Evolutionary conservation across 805 yeast genomes (phyloP).

Genomic region (Saccharomycopsis lassenensis): DNA sequence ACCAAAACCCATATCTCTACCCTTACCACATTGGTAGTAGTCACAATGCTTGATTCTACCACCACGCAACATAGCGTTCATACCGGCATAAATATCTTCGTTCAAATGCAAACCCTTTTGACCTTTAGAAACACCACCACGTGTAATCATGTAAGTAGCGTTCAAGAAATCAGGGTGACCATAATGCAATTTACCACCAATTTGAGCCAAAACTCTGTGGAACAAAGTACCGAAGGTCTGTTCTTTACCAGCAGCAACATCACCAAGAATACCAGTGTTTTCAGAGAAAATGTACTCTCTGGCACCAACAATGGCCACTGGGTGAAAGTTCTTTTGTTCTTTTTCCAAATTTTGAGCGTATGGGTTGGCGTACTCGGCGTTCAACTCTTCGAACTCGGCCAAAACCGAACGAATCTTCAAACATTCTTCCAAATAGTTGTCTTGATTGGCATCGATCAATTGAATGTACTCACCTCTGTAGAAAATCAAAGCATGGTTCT

Average conservation of each 20-base stretch:
- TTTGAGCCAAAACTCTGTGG: constrained; percentile 86
- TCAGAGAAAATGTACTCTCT: constrained; percentile 92
- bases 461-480: constrained; percentile 92
- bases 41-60: constrained; percentile 94
- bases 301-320: constrained; percentile 91
- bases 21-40: constrained; percentile 94
- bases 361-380: constrained; percentile 38
- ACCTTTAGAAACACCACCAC: constrained; percentile 94
- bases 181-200: constrained; percentile 90
- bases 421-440: constrained; percentile 90
- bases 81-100: constrained; percentile 95
- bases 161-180: constrained; percentile 96
- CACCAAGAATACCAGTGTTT: constrained; percentile 85
- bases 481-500: constrained; percentile 76
- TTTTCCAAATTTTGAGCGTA: constrained; percentile 49
- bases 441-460: constrained; percentile 93
- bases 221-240: constrained; percentile 94
- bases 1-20: constrained; percentile 88
- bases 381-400: constrained; percentile 83
- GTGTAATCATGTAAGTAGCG: constrained; percentile 82
- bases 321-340: constrained; percentile 27
- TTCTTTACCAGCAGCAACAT: constrained; percentile 95
- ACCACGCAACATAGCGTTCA: constrained; percentile 80
- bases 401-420: constrained; percentile 77
- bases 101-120: constrained; percentile 88